Conservation (phyloP, 1,139 yeast genomes). For the Hansenula anomala region DNA sequence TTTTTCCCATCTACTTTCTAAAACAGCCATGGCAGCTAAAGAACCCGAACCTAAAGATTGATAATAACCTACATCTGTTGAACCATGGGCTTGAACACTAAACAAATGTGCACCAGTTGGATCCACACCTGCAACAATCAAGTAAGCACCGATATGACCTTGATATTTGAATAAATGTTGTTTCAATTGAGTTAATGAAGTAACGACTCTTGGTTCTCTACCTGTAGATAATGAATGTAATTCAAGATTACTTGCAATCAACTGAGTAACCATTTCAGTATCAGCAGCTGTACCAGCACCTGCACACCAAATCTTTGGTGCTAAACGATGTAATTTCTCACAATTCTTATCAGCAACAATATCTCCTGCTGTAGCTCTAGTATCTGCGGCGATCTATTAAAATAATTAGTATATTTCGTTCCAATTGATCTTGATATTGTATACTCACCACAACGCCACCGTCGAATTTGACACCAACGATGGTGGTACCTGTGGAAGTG, state of each 20-base stretch:
- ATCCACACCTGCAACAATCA: slow-evolving; percentile 95
- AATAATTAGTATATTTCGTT: neutral
- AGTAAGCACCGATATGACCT: slow-evolving; percentile 94
- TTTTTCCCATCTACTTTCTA: slow-evolving; percentile 82
- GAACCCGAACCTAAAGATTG: slow-evolving; percentile 95
- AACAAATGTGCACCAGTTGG: slow-evolving; percentile 93
- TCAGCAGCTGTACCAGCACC: slow-evolving; percentile 99
- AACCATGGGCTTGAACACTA: slow-evolving; percentile 96
- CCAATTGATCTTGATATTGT: neutral
- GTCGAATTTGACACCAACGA: slow-evolving; percentile 89
- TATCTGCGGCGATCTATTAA: slow-evolving; percentile 81
- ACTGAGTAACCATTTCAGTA: slow-evolving; percentile 93
- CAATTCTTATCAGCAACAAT: slow-evolving; percentile 98
- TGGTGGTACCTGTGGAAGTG: slow-evolving; percentile 97
- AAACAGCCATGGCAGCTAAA: slow-evolving; percentile 97
- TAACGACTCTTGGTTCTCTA: slow-evolving; percentile 88
- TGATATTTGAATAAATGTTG: slow-evolving; percentile 96
- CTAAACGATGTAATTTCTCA: slow-evolving; percentile 87
- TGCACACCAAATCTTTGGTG: slow-evolving; percentile 98
- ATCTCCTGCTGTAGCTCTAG: slow-evolving; percentile 94
- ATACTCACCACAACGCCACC: slow-evolving; percentile 69
- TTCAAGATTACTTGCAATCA: slow-evolving; percentile 87
- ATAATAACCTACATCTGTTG: slow-evolving; percentile 92
- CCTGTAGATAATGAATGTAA: slow-evolving; percentile 78
- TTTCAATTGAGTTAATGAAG: slow-evolving; percentile 88